phyloP scores from a whole-genome alignment of 441 rosid species.

The Theobroma grandiflorum region DNA sequence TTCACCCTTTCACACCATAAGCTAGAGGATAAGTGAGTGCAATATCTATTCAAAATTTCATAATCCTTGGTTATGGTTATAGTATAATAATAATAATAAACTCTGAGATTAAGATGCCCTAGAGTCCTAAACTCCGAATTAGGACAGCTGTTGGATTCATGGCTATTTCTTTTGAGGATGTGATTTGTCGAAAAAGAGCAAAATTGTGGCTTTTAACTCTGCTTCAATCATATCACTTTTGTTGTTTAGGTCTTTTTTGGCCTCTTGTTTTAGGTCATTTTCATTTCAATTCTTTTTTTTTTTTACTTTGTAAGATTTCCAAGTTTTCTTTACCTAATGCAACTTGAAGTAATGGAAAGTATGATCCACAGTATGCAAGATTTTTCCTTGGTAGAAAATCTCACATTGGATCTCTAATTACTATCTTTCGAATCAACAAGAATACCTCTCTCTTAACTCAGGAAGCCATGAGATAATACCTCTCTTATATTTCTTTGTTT shows the following conservation, averaged over 20 bases:
- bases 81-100: background rate
- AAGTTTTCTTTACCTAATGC: background rate
- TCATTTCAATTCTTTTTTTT: background rate
- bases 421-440: too few relatives aligned
- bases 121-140: background rate
- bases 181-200: slow-evolving; percentile 11
- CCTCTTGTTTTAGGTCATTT: slow-evolving; percentile 5
- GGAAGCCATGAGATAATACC: too few relatives aligned
- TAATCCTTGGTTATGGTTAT: background rate
- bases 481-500: too few relatives aligned
- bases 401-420: too few relatives aligned
- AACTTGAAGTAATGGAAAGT: slow-evolving; percentile 8
- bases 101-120: background rate
- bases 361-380: background rate
- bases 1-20: slow-evolving; percentile 38
- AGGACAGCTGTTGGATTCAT: slow-evolving; percentile 1
- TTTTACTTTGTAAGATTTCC: background rate
- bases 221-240: slow-evolving; percentile 8
- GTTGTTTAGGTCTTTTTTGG: slow-evolving; percentile 5
- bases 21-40: slow-evolving; percentile 21
- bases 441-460: too few relatives aligned
- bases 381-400: too few relatives aligned
- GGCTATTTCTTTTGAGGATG: background rate
- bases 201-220: slow-evolving; percentile 7
- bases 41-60: slow-evolving; percentile 27